Evolutionary conservation across 2,329 filamentous ascomycete species (phyloP).

Genomic region (Trichoderma brevicompactum): DNA sequence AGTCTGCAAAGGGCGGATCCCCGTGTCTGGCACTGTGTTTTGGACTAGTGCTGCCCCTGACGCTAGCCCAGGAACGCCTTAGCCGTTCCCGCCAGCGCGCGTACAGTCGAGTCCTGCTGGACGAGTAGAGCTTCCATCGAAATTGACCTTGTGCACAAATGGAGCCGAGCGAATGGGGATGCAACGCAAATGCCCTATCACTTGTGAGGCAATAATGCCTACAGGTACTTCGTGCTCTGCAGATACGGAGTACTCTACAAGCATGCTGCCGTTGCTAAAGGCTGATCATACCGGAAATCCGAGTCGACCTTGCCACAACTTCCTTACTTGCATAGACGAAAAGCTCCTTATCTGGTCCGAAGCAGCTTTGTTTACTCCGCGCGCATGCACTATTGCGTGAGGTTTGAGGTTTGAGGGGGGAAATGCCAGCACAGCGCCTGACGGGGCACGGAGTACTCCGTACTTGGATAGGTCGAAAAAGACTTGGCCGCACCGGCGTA

Average conservation of each 20-base stretch:
- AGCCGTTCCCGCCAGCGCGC: conserved; percentile 23
- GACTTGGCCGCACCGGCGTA: conserved; percentile 16
- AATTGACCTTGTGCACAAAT: conserved; percentile 1
- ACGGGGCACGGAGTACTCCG: conserved; percentile 12
- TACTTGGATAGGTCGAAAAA: background rate
- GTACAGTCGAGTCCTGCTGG: conserved; percentile 5
- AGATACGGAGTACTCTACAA: too few species aligned
- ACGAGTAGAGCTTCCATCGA: background rate
- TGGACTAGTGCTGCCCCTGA: conserved; percentile 31
- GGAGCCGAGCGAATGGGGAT: background rate
- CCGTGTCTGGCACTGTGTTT: conserved; percentile 20
- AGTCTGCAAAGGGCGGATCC: conserved; percentile 4
- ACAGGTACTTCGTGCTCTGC: too few species aligned
- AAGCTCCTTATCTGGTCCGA: too few species aligned
- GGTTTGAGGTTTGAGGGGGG: background rate
- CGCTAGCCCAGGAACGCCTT: conserved; percentile 31
- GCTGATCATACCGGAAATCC: too few species aligned
- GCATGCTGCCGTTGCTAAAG: too few species aligned
- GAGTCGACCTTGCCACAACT: too few species aligned
- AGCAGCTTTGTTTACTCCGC: background rate
- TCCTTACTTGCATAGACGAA: too few species aligned
- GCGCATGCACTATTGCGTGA: background rate
- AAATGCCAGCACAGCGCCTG: background rate
- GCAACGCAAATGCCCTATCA: too few species aligned
- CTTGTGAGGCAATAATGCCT: too few species aligned